Base-by-base conservation (phyloP, 2,329 filamentous ascomycete genomes). In the Gaeumannomyces tritici region DNA sequence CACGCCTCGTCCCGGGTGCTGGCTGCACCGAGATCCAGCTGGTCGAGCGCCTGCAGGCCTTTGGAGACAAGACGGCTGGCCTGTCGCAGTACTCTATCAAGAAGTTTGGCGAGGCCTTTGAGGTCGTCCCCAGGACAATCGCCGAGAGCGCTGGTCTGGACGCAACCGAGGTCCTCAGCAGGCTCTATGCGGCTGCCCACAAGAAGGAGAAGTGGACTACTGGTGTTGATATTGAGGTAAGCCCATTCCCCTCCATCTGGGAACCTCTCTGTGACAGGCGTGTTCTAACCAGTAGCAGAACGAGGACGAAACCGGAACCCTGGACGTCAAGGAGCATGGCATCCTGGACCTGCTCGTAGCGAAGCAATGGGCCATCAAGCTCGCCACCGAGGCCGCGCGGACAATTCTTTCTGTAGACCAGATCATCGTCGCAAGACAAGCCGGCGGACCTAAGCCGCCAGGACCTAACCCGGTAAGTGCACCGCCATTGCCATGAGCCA, bases 381-480 rank as follows among this genome's bases (percentile, higher is more conserved):
- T 99, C 67, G 96, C 95, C 51, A 97, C 93, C 28, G 95, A 99
- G 77, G 89, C 95, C 55, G 93, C 92, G 61, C 85, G 95, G 70
- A 99, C 95, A 59, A 89, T 99, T 33, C 80, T 99, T 67, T 96
- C 92, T 59, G 95, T 99, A 54, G 95, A 99, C 77, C 96, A 99
- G 79, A 99, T 99, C 73, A 99, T 99, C 73, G 95, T 99, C 63
- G 93, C 96, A 66, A 87, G 93, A 78, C 95, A 98, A 79, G 95
- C 96, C 59, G 95, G 95, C 72, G 95, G 95, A 51, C 95, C 96
- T 27, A 99, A 99, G 83, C 93, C 93, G 63, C 95, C 95, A 33
- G 93, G 90, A 58, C 95, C 92, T 68, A 97, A 97, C 78, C 89
- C 93, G 57, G 80, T 83, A 72, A 71, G 80, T 75, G 15, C 12